Evolutionary conservation across 2,329 filamentous ascomycete species (phyloP), one percentile per base, ranked within the genome.

Genomic region (Aspergillus quadricinctus): DNA sequence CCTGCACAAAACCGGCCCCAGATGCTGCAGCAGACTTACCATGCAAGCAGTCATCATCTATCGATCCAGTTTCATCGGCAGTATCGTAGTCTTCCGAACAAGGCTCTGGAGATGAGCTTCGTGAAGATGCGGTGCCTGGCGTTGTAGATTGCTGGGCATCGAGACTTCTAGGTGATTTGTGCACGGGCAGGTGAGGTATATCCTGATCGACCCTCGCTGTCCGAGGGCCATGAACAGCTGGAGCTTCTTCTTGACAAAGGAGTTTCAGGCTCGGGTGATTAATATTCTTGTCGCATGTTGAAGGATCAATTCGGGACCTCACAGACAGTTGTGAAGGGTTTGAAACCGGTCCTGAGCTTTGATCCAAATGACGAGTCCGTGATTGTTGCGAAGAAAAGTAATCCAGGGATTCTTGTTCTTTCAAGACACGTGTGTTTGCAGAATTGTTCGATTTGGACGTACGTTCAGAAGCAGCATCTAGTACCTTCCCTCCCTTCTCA

Each of bases 81-180:
- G 70, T 72, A 14, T 71, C 64, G 31, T 72, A 72, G 40, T 68
- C 67, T 6, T 69, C 69, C 29, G 64, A 63, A 5, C 52, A 57
- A n/a, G 64, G 55, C 3, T 63, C 62, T 8, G 61, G 54, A 17
- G 66, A 67, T 5, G 54, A 56, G 23, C 25, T 52, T 17, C 54
- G 50, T 17, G 61, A 64, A 9, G 65, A 59, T 25, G 61, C 49
- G 28, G 58, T 54, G 17, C 57, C 62, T 23, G 55, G 50, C 28
- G 29, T 48, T 25, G 52, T 17, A 31, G 28, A 31, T 17, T 25
- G n/a, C 40, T 53, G 21, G 17, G 46, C 6, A 50, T 49, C 2
- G 50, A 40, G 14, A 35, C 19, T 17, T 27, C 37, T 14, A 25
- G 27, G 29, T 52, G 50, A 27, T 28, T 28, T 21, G 54, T 17